These are phyloP conservation scores for Globisporangium emineosum DNA, from an alignment of 352 stramenopile species.

Conservation along the genomic window DNA sequence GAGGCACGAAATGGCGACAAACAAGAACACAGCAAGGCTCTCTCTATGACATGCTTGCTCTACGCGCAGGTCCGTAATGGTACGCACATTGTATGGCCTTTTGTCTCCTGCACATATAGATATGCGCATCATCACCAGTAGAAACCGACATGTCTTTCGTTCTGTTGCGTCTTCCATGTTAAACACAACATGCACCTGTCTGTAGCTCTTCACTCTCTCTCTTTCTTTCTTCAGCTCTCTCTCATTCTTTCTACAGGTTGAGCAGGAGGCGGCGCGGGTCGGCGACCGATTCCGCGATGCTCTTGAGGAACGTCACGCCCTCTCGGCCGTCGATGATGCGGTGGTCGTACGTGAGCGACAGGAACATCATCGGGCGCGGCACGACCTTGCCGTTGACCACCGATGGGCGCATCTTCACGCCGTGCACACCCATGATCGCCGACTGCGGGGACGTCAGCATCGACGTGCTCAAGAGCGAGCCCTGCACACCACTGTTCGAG, in stretches of 20 bases:
- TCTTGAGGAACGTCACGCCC: slow-evolving; percentile 99
- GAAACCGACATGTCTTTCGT: not conserved
- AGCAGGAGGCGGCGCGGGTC: slow-evolving; percentile 93
- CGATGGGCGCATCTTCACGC: slow-evolving; percentile 95
- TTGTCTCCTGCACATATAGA: too few relatives aligned
- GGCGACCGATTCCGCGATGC: slow-evolving; percentile 95
- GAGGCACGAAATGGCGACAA: slow-evolving; percentile 19
- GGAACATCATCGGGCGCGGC: slow-evolving; percentile 99
- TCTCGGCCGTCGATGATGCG: slow-evolving; percentile 99
- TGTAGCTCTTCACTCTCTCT: not conserved
- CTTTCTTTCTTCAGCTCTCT: slow-evolving; percentile 2
- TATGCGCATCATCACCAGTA: too few relatives aligned
- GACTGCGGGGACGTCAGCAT: slow-evolving; percentile 98
- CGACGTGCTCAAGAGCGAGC: slow-evolving; percentile 97
- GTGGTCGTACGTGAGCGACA: slow-evolving; percentile 99
- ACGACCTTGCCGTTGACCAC: slow-evolving; percentile 93
- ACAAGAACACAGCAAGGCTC: not conserved
- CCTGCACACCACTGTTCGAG: slow-evolving; percentile 96
- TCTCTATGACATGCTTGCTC: too few relatives aligned
- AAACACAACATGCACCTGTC: not conserved
- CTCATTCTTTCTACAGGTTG: slow-evolving; percentile 46
- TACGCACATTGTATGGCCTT: too few relatives aligned
- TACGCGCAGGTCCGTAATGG: too few relatives aligned
- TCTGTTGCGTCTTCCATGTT: not conserved
- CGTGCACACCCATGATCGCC: slow-evolving; percentile 98